Conservation (phyloP, 2,329 filamentous ascomycete genomes). For the Xylaria sp. region DNA sequence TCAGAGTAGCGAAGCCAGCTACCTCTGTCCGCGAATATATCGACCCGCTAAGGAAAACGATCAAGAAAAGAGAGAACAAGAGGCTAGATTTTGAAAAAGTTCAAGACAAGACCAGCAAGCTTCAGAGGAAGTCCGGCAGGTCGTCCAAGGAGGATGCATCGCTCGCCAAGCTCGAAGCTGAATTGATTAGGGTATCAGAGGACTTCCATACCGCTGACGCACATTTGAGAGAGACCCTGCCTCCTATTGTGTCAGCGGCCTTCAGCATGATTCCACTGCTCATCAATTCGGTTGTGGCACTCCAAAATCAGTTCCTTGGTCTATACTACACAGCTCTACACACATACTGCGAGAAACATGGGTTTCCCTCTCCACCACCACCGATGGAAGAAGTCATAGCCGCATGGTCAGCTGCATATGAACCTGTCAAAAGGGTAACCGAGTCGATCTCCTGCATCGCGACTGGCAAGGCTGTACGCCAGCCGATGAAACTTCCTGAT, state of each 20-base stretch:
- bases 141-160: conserved; percentile 75
- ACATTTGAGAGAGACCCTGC: conserved; percentile 73
- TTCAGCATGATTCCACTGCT: conserved; percentile 78
- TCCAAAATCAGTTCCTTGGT: conserved; percentile 78
- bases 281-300: conserved; percentile 71
- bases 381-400: conserved; percentile 74
- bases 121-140: conserved; percentile 71
- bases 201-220: conserved; percentile 78
- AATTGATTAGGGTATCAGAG: conserved; percentile 69
- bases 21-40: conserved; percentile 71
- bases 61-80: conserved; percentile 84
- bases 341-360: conserved; percentile 71
- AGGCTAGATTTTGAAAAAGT: conserved; percentile 82
- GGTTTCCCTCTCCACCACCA: conserved; percentile 74
- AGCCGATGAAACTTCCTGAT: conserved; percentile 48
- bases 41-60: conserved; percentile 76
- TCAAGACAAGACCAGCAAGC: conserved; percentile 71
- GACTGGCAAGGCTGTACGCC: conserved; percentile 69
- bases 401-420: conserved; percentile 68
- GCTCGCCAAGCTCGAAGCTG: conserved; percentile 73
- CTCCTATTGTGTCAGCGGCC: conserved; percentile 71
- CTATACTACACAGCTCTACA: conserved; percentile 80
- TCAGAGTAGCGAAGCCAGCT: conserved; percentile 71
- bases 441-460: conserved; percentile 70
- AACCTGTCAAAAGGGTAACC: conserved; percentile 67